phyloP scores from a whole-genome alignment of 768 basidiomycete species.

The Suillus subluteus region DNA sequence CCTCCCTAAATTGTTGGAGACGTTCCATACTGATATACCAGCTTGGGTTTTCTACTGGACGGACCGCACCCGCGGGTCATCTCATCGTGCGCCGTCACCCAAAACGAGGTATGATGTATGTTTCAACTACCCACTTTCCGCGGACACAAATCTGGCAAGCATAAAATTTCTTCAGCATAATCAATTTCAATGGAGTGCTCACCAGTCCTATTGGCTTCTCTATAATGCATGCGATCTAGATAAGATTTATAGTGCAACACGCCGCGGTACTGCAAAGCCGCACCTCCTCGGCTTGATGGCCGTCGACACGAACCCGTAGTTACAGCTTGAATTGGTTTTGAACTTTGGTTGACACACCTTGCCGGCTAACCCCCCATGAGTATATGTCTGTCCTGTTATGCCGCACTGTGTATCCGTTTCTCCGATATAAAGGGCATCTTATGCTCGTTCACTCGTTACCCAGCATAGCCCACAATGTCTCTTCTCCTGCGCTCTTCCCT shows the following conservation, averaged over 20 bases:
- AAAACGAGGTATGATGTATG: neutral
- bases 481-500: slow-evolving; percentile 47
- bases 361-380: neutral
- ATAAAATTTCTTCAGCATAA: slow-evolving; percentile 2
- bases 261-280: neutral
- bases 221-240: neutral
- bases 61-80: neutral
- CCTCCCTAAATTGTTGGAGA: neutral
- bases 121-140: neutral
- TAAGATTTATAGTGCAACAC: neutral
- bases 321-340: neutral
- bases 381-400: neutral
- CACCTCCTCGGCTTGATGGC: neutral
- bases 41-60: neutral
- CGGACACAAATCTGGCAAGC: neutral
- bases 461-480: slow-evolving; percentile 41
- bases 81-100: neutral
- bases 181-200: neutral
- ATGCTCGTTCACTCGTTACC: slow-evolving; percentile 2
- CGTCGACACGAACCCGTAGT: neutral
- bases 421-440: slow-evolving; percentile 23
- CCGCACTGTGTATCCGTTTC: slow-evolving; percentile 4
- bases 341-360: neutral
- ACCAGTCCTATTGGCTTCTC: neutral
- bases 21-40: neutral